These are phyloP conservation scores for Xerocomus amazonicus DNA, from an alignment of 1,284 basidiomycete genomes.

Conservation along the genomic window DNA sequence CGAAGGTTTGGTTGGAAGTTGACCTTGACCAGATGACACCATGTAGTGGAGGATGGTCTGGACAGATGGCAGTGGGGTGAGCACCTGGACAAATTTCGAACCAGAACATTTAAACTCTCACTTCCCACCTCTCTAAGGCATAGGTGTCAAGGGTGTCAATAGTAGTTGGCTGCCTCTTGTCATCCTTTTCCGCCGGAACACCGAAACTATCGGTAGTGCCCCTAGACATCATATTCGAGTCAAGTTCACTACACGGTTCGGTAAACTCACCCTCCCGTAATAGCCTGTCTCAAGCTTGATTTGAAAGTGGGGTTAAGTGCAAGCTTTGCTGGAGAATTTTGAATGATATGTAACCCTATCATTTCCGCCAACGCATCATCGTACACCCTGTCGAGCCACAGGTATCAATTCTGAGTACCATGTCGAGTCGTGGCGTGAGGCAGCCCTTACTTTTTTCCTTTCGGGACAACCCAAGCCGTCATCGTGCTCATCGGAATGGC, in stretches of 20 bases:
- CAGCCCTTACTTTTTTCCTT: slow-evolving; percentile 61
- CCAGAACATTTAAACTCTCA: slow-evolving; percentile 32
- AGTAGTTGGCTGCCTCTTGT: slow-evolving; percentile 50
- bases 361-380: slow-evolving; percentile 68
- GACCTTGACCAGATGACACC: slow-evolving; percentile 87
- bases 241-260: neutral
- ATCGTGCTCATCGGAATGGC: slow-evolving; percentile 70
- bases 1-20: slow-evolving; percentile 67
- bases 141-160: slow-evolving; percentile 77
- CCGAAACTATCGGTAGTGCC: slow-evolving; percentile 92
- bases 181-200: slow-evolving; percentile 67
- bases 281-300: slow-evolving; percentile 76
- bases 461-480: slow-evolving; percentile 79
- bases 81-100: neutral
- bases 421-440: slow-evolving; percentile 8
- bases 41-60: slow-evolving; percentile 95
- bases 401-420: slow-evolving; percentile 4
- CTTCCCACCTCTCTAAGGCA: slow-evolving; percentile 94
- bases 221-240: slow-evolving; percentile 41
- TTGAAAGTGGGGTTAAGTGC: slow-evolving; percentile 78
- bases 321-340: slow-evolving; percentile 57
- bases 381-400: slow-evolving; percentile 53
- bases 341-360: slow-evolving; percentile 71
- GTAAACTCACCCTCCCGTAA: slow-evolving; percentile 80
- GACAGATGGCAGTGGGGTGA: neutral